Base-by-base conservation (phyloP, 345 rosid genomes). In the Melaleuca quinquenervia region DNA sequence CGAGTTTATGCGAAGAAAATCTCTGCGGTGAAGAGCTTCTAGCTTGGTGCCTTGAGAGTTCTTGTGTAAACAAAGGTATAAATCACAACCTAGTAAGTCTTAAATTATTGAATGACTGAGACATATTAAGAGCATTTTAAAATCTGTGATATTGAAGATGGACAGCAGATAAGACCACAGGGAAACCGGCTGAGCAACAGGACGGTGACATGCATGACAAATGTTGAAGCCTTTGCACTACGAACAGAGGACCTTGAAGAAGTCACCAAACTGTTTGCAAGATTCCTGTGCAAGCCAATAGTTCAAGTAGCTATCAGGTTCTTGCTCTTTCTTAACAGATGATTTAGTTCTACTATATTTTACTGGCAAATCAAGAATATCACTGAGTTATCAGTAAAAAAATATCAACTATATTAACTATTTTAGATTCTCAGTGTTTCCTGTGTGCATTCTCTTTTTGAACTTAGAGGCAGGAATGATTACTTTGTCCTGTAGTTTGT, bases 11-110 rank as follows among this genome's bases (percentile, higher is more conserved):
- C 1, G 98, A 94, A 86, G 98, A 98, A 20, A 94, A 93, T 84
- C 94, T 92, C 50, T 94, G 95, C 74, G 98, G 98, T 14, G 99
- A 96, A 89, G 99, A 96, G 88, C 99, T 96, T 26, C 94, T 96
- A 83, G 90, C 95, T 16, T 94, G 98, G 99, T 94, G 95, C 88
- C 97, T 95, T 24, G 99, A 94, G 89, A 94, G 92, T 90, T 93
- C 94, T 91, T 50, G 56, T 3, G 44, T 82, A 29, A 8, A 26
- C 84, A 82, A 82, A 82, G 84, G 56, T 82, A 26, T 22, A 51
- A 14, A 82, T 48, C 6, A 26, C 32, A 15, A 32, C 11, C 52
- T 82, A 44, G 26, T 15, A n/a, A 12, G 10, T 82, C 32, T 48
- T 50, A 50, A 8, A 45, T 15, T 45, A 82, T 50, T 1, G 11